Conservation (phyloP, 2,329 filamentous ascomycete species). For the Colletotrichum sp. region DNA sequence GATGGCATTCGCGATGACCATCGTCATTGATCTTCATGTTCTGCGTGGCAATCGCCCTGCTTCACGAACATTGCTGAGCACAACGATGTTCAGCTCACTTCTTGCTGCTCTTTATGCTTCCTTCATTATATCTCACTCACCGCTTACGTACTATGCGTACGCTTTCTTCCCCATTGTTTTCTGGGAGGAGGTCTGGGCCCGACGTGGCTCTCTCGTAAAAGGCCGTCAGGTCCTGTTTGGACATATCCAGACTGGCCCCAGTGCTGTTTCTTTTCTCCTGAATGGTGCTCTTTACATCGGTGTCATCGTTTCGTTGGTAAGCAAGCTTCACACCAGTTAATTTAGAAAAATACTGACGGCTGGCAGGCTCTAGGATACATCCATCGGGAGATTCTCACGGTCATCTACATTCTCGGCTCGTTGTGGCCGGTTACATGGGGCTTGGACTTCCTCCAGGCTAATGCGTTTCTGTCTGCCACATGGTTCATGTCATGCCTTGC, state of each 20-base stretch:
- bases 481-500: conserved; percentile 80
- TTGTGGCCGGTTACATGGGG: conserved; percentile 84
- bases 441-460: conserved; percentile 69
- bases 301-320: conserved; percentile 79
- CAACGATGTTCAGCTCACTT: conserved; percentile 74
- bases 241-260: conserved; percentile 66
- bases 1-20: conserved; percentile 91
- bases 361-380: conserved; percentile 90
- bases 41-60: conserved; percentile 72
- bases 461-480: conserved; percentile 66
- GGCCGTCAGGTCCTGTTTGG: conserved; percentile 74
- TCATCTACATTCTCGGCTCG: conserved; percentile 76
- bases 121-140: conserved; percentile 80
- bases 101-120: conserved; percentile 80
- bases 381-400: conserved; percentile 83
- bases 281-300: conserved; percentile 73
- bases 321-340: conserved; percentile 26
- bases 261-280: conserved; percentile 63
- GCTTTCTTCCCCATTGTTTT: conserved; percentile 91
- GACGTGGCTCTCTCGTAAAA: conserved; percentile 70
- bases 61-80: conserved; percentile 64
- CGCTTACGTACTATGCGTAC: conserved; percentile 87
- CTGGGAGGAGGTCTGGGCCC: conserved; percentile 93
- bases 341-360: conserved; percentile 20
- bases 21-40: conserved; percentile 87